Conservation (phyloP, 192 early-diverging fungal genomes). For the Backusella luteola region DNA sequence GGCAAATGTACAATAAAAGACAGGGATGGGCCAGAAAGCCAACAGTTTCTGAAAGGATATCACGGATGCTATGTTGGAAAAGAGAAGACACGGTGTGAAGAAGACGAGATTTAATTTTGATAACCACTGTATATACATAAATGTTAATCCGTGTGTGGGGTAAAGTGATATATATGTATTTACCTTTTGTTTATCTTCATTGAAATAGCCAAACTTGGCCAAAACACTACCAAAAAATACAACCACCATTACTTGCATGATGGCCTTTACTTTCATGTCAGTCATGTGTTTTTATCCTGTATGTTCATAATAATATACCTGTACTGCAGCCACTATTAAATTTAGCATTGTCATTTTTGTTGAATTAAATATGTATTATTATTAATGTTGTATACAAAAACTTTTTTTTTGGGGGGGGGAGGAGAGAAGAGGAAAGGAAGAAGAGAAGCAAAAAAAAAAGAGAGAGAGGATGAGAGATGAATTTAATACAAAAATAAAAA, state of each 20-base stretch:
- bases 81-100: conserved; percentile 74
- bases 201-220: conserved; percentile 32
- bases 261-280: conserved; percentile 11
- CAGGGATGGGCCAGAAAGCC: conserved; percentile 72
- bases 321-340: conserved; percentile 28
- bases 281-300: background rate
- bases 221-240: conserved; percentile 31
- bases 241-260: conserved; percentile 36
- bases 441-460: background rate
- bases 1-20: conserved; percentile 44
- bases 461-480: background rate
- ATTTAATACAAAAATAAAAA: background rate
- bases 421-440: background rate
- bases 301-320: conserved; percentile 10
- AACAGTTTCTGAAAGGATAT: conserved; percentile 60
- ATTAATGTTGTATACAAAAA: background rate
- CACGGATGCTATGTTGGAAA: conserved; percentile 70
- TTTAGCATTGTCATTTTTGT: conserved; percentile 21
- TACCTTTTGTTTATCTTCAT: conserved; percentile 37
- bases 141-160: background rate
- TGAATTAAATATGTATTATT: background rate
- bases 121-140: conserved; percentile 40
- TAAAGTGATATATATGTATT: background rate
- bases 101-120: conserved; percentile 66
- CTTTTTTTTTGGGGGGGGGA: background rate